These are phyloP conservation scores for Blastobotrys capitulatus DNA, from an alignment of 1,139 yeast genomes.

Conservation along the genomic window DNA sequence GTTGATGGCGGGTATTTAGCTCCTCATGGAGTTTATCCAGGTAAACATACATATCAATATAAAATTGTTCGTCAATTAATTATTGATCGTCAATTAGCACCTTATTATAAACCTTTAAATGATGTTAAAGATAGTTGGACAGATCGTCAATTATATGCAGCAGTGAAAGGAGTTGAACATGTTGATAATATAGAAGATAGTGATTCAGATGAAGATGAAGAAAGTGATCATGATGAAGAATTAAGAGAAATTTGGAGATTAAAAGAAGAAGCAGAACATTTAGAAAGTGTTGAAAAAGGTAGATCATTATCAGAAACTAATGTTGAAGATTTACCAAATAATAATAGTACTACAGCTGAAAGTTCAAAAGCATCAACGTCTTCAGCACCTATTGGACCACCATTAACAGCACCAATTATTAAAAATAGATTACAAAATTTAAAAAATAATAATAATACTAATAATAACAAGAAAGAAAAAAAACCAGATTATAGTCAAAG, in stretches of 20 bases:
- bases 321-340: not conserved
- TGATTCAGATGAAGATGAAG: not conserved
- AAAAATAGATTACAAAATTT: too few relatives aligned
- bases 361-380: not conserved
- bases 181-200: not conserved
- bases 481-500: constrained; percentile 11
- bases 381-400: constrained; percentile 1
- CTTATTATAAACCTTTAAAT: constrained; percentile 85
- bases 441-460: too few relatives aligned
- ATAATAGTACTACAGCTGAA: not conserved
- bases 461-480: constrained; percentile 10
- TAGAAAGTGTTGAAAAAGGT: constrained; percentile 9
- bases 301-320: not conserved
- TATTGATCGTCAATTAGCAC: constrained; percentile 66
- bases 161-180: constrained; percentile 36
- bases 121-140: constrained; percentile 75
- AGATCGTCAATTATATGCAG: constrained; percentile 58
- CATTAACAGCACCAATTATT: not conserved
- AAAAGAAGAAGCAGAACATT: constrained; percentile 16
- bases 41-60: constrained; percentile 68
- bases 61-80: constrained; percentile 65
- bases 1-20: constrained; percentile 53
- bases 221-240: constrained; percentile 3
- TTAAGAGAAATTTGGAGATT: constrained; percentile 9
- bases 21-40: constrained; percentile 82